Evolutionary conservation across 371 early-diverging fungal genomes (phyloP).

Genomic region (Mucor plumbeus): DNA sequence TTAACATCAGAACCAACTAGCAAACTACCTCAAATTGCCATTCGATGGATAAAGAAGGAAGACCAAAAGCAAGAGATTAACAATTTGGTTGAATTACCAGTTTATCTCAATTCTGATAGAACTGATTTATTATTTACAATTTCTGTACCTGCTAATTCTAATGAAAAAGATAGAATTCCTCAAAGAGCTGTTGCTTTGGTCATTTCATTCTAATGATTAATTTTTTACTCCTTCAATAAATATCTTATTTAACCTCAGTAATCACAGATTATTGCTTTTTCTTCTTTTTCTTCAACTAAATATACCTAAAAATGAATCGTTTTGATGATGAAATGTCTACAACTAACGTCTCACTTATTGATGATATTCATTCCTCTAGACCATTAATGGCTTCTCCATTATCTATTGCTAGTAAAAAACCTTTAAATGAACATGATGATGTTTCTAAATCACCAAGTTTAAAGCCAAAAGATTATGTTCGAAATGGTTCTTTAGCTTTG

Average conservation of each 20-base stretch:
- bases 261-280: neutral
- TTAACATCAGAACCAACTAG: conserved; percentile 57
- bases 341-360: conserved; percentile 39
- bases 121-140: conserved; percentile 77
- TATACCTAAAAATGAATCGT: conserved; percentile 7
- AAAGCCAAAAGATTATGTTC: conserved; percentile 11
- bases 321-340: conserved; percentile 31
- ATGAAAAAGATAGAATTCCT: conserved; percentile 56
- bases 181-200: conserved; percentile 82
- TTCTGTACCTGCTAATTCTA: conserved; percentile 46
- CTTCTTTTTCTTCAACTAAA: neutral
- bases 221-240: conserved; percentile 1
- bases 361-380: conserved; percentile 10
- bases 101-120: conserved; percentile 87
- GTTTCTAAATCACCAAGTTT: neutral
- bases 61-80: conserved; percentile 21
- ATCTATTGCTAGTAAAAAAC: neutral
- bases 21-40: conserved; percentile 46
- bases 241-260: conserved; percentile 4
- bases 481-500: conserved; percentile 51
- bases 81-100: conserved; percentile 64
- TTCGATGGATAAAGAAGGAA: conserved; percentile 58
- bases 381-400: conserved; percentile 10
- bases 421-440: neutral
- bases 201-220: conserved; percentile 47